phyloP scores from a whole-genome alignment of 106 monocot species.

The Narthecium ossifragum region DNA sequence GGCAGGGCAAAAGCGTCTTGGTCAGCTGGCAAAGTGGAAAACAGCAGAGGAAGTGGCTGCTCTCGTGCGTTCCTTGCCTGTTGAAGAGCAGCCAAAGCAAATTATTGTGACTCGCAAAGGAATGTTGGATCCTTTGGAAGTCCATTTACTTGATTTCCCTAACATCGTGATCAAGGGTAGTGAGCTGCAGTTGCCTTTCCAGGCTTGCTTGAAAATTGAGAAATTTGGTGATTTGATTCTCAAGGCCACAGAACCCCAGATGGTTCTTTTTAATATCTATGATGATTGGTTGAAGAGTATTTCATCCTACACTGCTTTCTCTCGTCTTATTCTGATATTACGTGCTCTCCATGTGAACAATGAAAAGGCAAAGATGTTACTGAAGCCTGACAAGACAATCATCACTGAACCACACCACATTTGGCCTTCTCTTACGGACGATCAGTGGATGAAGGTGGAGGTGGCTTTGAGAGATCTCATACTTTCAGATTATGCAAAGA shows the following conservation, averaged over 20 bases:
- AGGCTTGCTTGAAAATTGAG: conserved; percentile 98
- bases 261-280: conserved; percentile 99
- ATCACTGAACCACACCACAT: conserved; percentile 97
- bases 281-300: conserved; percentile 99
- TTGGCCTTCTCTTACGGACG: conserved; percentile 92
- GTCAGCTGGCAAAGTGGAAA: conserved; percentile 99
- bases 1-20: conserved; percentile 99
- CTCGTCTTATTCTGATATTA: conserved; percentile 90
- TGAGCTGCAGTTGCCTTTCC: conserved; percentile 97
- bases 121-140: conserved; percentile 98
- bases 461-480: conserved; percentile 98
- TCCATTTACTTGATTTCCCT: conserved; percentile 96
- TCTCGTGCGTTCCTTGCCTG: conserved; percentile 87
- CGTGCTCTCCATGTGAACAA: conserved; percentile 98
- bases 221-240: conserved; percentile 98
- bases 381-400: conserved; percentile 95
- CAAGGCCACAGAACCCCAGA: conserved; percentile 98
- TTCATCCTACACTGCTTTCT: conserved; percentile 96
- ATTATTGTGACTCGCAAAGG: conserved; percentile 98
- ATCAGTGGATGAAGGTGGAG: conserved; percentile 99
- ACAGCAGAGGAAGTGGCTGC: conserved; percentile 99
- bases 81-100: conserved; percentile 99
- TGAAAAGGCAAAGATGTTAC: conserved; percentile 98
- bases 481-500: conserved; percentile 97
- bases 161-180: conserved; percentile 99